Evolutionary conservation across 352 stramenopile genomes (phyloP).

Genomic region (Aphanomyces invadans): DNA sequence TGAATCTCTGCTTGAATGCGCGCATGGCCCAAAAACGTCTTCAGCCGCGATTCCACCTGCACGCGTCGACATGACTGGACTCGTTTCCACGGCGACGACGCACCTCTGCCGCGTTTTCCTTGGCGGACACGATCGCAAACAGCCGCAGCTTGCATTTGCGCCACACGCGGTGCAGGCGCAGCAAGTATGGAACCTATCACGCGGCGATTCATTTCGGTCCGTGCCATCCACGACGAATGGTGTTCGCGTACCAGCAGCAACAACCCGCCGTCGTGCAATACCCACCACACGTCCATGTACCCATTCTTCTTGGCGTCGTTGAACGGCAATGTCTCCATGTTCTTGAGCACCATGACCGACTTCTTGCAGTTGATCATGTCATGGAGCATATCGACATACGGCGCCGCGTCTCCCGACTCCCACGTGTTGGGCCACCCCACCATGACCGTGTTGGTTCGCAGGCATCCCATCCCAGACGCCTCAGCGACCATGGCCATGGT

Average conservation of each 20-base stretch:
- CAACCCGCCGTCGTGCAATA: slow-evolving; percentile 27
- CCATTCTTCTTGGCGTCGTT: slow-evolving; percentile 13
- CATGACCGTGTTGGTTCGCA: slow-evolving; percentile 23
- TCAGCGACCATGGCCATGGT: slow-evolving; percentile 24
- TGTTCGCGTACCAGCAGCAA: slow-evolving; percentile 23
- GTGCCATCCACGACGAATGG: no score
- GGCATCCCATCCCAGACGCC: slow-evolving; percentile 9
- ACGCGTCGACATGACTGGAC: background rate
- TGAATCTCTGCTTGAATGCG: slow-evolving; percentile 27
- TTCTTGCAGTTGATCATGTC: slow-evolving; percentile 24
- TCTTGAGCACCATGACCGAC: slow-evolving; percentile 6
- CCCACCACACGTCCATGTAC: slow-evolving; percentile 29
- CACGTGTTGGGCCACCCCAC: slow-evolving; percentile 15
- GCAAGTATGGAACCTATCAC: slow-evolving; percentile 24
- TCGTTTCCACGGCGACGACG: background rate
- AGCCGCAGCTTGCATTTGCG: slow-evolving; percentile 25
- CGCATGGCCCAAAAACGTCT: slow-evolving; percentile 22
- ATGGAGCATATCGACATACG: slow-evolving; percentile 24
- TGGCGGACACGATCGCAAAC: slow-evolving; percentile 22
- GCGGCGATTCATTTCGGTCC: background rate
- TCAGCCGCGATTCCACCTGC: slow-evolving; percentile 9
- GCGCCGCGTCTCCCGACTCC: background rate
- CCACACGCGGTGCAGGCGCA: slow-evolving; percentile 25
- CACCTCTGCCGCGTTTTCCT: slow-evolving; percentile 19
- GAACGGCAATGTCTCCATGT: slow-evolving; percentile 5